Evolutionary conservation across 2,329 filamentous ascomycete species (phyloP), one percentile per base, ranked within the genome.

Genomic region (Penicillium sp.): DNA sequence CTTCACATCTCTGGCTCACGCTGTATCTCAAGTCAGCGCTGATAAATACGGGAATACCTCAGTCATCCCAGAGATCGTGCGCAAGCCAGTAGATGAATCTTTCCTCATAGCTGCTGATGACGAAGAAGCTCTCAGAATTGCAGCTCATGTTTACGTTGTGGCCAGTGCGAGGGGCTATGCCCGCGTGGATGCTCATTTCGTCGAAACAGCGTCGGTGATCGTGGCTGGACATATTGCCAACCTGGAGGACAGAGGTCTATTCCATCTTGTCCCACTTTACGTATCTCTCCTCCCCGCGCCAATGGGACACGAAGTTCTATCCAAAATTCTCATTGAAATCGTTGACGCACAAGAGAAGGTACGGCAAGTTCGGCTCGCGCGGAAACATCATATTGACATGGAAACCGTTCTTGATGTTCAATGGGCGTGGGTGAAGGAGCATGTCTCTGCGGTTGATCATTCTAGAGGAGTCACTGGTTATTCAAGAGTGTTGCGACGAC

Each of bases 231-330:
- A 97, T 70, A 88, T 95, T 53, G 89, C 89, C 65, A 87, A 89
- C 58, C 77, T 99, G 37, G 85, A 89, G 42, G 81, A 88, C 45
- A 84, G 85, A 16, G 85, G 86, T 34, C 84, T 94, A 53, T 85
- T 89, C 57, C 87, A 93, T 60, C 77, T 94, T 40, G 89, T 96
- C 53, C 92, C 94, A 0, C 78, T 96, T 1, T 99, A 99, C 72
- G 92, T 90, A 60, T 91, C 91, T 9, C 87, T 90, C 65, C 79
- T 99, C 13, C 81, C 84, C 10, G 76, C 80, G 7, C 78, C 84
- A 13, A 82, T 88, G 60, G 82, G 83, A 59, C 86, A 91, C 63
- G 82, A 86, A 53, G 87, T 88, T 16, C 81, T 99, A 47, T 90
- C 88, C 55, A 83, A 85, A 50, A 89, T 95, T 54, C 77, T 97